phyloP scores from a whole-genome alignment of 2,329 filamentous ascomycete genomes.

The Dactylellina drechsleri region DNA sequence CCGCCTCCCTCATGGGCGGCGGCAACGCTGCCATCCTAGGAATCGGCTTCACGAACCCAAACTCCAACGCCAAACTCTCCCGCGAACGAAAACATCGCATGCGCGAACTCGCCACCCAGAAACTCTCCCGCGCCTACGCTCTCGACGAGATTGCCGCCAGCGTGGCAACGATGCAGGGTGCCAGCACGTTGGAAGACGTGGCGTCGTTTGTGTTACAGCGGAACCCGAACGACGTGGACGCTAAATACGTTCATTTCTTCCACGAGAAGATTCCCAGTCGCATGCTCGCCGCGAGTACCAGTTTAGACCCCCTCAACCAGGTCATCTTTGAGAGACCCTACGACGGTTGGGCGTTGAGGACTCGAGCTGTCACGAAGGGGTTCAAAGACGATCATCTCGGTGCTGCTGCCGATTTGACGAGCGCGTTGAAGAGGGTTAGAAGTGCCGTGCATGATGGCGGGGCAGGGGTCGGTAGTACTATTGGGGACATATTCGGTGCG shows the following conservation, averaged over 20 bases:
- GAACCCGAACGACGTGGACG: slow-evolving; percentile 74
- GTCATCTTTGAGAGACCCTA: slow-evolving; percentile 73
- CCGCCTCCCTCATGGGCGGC: slow-evolving; percentile 65
- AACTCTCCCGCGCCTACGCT: slow-evolving; percentile 79
- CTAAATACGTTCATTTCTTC: slow-evolving; percentile 91
- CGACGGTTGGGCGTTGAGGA: slow-evolving; percentile 75
- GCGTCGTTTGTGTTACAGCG: slow-evolving; percentile 77
- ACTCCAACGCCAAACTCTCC: slow-evolving; percentile 71
- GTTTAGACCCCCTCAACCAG: slow-evolving; percentile 72
- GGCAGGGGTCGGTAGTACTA: slow-evolving; percentile 67
- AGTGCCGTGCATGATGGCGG: slow-evolving; percentile 65
- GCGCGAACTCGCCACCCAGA: slow-evolving; percentile 81
- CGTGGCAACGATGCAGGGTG: slow-evolving; percentile 83
- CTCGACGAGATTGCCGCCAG: slow-evolving; percentile 85
- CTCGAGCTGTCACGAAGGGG: slow-evolving; percentile 76
- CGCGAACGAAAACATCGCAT: slow-evolving; percentile 80
- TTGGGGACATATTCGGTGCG: slow-evolving; percentile 59
- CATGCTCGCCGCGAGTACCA: slow-evolving; percentile 77
- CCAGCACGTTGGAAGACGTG: slow-evolving; percentile 79
- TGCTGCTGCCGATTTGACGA: slow-evolving; percentile 75
- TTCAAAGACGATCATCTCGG: slow-evolving; percentile 79
- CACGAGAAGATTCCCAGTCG: slow-evolving; percentile 86
- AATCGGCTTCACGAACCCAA: slow-evolving; percentile 68
- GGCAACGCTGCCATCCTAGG: slow-evolving; percentile 68
- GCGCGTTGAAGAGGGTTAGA: slow-evolving; percentile 70